Conservation (phyloP, 768 basidiomycete species). For the Dacryopinax spathularia region DNA sequence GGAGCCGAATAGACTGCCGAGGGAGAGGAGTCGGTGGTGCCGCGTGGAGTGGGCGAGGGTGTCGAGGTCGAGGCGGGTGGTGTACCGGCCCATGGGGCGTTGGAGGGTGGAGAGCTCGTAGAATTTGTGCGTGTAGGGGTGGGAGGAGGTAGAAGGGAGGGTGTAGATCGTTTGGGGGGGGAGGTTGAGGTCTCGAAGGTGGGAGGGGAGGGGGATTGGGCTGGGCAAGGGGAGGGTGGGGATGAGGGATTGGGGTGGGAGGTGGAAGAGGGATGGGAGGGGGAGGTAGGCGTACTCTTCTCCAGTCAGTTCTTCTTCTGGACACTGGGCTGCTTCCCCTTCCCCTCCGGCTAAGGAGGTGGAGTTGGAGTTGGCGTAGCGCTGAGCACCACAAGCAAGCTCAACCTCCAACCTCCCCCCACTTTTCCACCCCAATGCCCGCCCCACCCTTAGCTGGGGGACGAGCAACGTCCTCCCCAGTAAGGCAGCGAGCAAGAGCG, state of each 20-base stretch:
- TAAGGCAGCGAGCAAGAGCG: constrained; percentile 50
- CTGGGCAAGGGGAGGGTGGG: constrained; percentile 38
- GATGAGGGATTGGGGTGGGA: constrained; percentile 20
- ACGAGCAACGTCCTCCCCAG: constrained; percentile 67
- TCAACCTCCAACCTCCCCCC: constrained; percentile 36
- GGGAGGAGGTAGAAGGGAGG: constrained; percentile 44
- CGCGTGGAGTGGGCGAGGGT: constrained; percentile 30
- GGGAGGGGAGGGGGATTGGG: constrained; percentile 37
- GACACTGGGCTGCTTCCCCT: not conserved
- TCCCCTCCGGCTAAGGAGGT: not conserved
- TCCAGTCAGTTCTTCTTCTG: constrained; percentile 39
- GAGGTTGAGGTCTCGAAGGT: constrained; percentile 31
- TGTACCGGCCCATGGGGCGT: constrained; percentile 17
- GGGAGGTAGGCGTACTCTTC: constrained; percentile 49
- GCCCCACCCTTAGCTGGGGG: constrained; percentile 60
- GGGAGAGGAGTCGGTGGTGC: constrained; percentile 41
- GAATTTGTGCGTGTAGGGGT: constrained; percentile 51
- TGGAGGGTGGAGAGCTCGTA: constrained; percentile 28
- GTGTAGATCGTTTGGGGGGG: constrained; percentile 27
- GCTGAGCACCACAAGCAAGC: constrained; percentile 26
- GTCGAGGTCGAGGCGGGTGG: constrained; percentile 16
- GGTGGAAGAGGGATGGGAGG: constrained; percentile 57
- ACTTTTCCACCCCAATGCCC: constrained; percentile 44
- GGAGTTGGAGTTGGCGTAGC: constrained; percentile 23
- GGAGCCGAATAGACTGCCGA: constrained; percentile 68